Base-by-base conservation (phyloP, 139 green algal genomes). In the Ettlia oleoabundans region DNA sequence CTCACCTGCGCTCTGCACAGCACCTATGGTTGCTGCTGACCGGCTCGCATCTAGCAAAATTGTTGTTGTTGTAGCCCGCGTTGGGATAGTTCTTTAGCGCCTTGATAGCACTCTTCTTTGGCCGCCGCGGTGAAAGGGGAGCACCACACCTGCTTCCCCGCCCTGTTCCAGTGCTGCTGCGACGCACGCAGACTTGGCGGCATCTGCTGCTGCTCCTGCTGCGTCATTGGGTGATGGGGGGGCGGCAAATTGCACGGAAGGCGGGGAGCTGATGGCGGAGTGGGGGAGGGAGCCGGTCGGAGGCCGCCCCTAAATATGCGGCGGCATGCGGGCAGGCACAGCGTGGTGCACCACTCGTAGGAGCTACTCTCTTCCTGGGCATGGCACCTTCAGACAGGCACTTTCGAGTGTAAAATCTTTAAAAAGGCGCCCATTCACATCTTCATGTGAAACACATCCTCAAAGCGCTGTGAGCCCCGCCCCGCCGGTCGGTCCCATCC, bases 1-100 rank as follows among this genome's bases (percentile, higher is more conserved):
- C 13, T 38, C 71, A 87, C 87, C 87, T 87, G 47, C 87, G 76
- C 73, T 90, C 87, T 8, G 87, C 85, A 51, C 87, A 91, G 67
- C 87, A 91, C 28, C 87, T 53, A 47, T 90, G 87, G 52, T 84
- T 90, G 76, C 81, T 87, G n/a, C 33, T 42, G 37, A 78, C 79
- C 13, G 18, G 22, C 38, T 65, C 51, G n/a, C 47, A 65, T 78
- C 47, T 63, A 72, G 75, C 61, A 75, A 26, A 10, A 24, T 52
- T 37, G 73, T 55, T 41, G 38, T 52, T 37, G 73, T 55, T 41
- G 38, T 71, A 71, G 33, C n/a, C 64, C 28, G n/a, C 64, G 8
- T 41, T 47, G 64, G 61, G 61, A 67, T 79, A 67, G 75, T 58
- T 58, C 24, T 38, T 19, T 30, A 71, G 75, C 75, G 7, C 38